These are phyloP conservation scores for Hypoxylon subgilvum DNA, from an alignment of 495 filamentous ascomycete genomes.

Conservation along the genomic window DNA sequence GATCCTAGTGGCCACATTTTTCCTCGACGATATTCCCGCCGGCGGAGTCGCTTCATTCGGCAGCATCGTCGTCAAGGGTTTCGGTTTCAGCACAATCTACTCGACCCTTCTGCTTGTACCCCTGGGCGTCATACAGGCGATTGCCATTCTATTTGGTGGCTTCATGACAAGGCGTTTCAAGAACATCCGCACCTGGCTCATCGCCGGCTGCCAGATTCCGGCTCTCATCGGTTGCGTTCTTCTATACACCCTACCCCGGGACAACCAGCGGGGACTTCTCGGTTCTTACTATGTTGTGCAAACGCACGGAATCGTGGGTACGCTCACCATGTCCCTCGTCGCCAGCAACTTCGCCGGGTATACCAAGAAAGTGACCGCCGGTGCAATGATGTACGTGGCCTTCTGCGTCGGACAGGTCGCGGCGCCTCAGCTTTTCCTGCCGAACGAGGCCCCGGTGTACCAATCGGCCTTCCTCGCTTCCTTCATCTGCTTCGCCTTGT, in stretches of 20 bases:
- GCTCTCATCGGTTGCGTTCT: constrained; percentile 28
- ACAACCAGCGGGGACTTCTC: constrained; percentile 21
- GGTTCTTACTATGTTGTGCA: constrained; percentile 31
- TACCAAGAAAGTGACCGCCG: constrained; percentile 72
- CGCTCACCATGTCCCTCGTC: constrained; percentile 27
- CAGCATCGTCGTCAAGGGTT: constrained; percentile 52
- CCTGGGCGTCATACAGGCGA: constrained; percentile 49
- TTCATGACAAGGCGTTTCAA: constrained; percentile 45
- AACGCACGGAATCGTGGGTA: constrained; percentile 27
- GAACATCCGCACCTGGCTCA: constrained; percentile 30
- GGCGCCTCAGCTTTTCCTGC: constrained; percentile 43
- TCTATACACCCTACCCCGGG: constrained; percentile 27
- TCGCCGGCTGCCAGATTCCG: constrained; percentile 29
- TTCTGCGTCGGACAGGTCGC: constrained; percentile 66
- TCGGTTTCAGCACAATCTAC: constrained; percentile 52
- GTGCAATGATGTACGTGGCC: constrained; percentile 61
- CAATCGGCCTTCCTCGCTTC: constrained; percentile 41
- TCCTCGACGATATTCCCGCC: constrained; percentile 50
- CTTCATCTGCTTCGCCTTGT: constrained; percentile 31
- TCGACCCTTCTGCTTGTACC: constrained; percentile 53
- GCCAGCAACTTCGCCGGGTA: constrained; percentile 68
- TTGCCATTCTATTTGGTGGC: constrained; percentile 47
- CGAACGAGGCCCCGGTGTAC: constrained; percentile 31
- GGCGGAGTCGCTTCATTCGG: constrained; percentile 56
- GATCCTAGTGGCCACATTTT: constrained; percentile 44